These are phyloP conservation scores for Xylariaceae sp. DNA, from an alignment of 2,329 filamentous ascomycete species.

Conservation along the genomic window DNA sequence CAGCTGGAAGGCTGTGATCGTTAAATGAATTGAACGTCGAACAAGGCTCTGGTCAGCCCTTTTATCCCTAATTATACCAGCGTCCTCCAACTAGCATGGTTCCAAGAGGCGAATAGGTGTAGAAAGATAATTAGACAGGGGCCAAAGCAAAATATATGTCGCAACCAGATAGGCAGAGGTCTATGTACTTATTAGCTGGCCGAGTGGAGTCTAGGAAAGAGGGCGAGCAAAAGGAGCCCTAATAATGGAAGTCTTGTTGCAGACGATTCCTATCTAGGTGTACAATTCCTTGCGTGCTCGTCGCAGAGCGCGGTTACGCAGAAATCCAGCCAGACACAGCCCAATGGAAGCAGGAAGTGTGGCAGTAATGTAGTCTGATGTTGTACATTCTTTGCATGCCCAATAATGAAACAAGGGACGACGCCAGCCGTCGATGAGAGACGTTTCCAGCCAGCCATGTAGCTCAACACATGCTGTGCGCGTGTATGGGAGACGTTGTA, in stretches of 20 bases:
- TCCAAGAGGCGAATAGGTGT: neutral
- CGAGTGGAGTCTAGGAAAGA: constrained; percentile 14
- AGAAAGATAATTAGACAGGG: constrained; percentile 9
- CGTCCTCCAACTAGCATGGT: constrained; percentile 3
- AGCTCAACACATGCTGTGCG: constrained; percentile 8
- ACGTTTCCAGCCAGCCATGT: constrained; percentile 6
- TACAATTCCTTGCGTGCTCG: constrained; percentile 11
- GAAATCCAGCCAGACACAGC: constrained; percentile 11
- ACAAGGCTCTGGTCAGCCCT: constrained; percentile 3
- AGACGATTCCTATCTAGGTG: constrained; percentile 12
- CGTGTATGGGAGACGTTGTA: constrained; percentile 1
- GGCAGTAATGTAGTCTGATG: constrained; percentile 13
- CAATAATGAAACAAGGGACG: constrained; percentile 14
- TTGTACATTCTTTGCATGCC: constrained; percentile 17
- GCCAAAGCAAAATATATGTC: constrained; percentile 12
- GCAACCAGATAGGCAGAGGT: constrained; percentile 2
- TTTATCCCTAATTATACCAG: constrained; percentile 5
- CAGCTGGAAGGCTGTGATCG: constrained; percentile 7
- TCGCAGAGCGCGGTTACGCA: constrained; percentile 19
- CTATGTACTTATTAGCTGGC: constrained; percentile 7
- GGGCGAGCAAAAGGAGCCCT: constrained; percentile 1
- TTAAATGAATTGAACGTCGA: constrained; percentile 3
- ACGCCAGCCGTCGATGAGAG: constrained; percentile 2
- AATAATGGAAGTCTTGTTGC: neutral
- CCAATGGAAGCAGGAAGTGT: constrained; percentile 11